Base-by-base conservation (phyloP, 345 rosid genomes). In the Reutealis trisperma region DNA sequence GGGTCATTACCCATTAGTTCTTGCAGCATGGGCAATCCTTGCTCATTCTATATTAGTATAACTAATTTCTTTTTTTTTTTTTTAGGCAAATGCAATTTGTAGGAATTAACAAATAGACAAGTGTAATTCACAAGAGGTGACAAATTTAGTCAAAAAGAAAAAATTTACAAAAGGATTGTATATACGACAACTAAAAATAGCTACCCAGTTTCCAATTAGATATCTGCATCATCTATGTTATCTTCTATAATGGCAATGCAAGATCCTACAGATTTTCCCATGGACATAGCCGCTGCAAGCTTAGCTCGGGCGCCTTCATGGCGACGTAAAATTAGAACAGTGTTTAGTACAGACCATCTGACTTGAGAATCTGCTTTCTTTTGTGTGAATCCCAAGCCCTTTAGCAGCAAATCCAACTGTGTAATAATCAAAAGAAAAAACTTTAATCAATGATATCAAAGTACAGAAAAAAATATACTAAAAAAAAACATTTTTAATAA, bases 311-410 rank as follows among this genome's bases (percentile, higher is more conserved):
- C 93, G 2, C 27, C 70, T 83, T 89, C 83, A 19, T 96, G 98
- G 22, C 96, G 92, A 41, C 98, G 94, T 85, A 90, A 75, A 8
- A 93, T 77, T 45, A 92, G 74, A 34, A 93, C 77, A 8, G 93
- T 92, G 83, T 89, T 93, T 75, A 95, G 86, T 2, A 90, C 89
- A 57, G 98, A 87, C 99, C 99, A 93, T 76, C 99, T 84, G 41
- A 95, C 92, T 76, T 89, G 96, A 6, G 98, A 93, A 72, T 95
- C 94, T 11, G 86, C 94, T 79, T 94, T 91, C 94, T 91, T 92
- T 78, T 90, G 96, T 34, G 98, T 90, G 75, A 94, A 94, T 15
- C 94, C 96, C 81, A 90, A 88, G 80, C 97, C 81, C 73, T 85
- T 86, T 30, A 94, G 86, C 78, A 92, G 70, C 70, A 60, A 32